Percentiles rank a stretch among this genome's conserved stretches.
Conservation (phyloP, 345 rosid genomes). For the Eutrema japonicum region DNA sequence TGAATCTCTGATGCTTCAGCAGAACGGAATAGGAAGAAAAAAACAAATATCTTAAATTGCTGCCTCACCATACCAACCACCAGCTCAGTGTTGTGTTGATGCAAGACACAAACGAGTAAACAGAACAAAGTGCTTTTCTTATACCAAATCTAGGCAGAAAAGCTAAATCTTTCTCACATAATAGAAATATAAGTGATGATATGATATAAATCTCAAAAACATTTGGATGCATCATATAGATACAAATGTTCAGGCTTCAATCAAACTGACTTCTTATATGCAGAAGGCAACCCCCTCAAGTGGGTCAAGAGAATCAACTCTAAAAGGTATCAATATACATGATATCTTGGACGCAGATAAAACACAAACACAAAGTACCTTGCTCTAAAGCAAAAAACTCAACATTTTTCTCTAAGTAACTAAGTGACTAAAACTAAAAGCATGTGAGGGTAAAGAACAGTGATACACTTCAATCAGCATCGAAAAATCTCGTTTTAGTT, state of each 20-base stretch:
- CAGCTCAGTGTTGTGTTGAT: conserved; percentile 87
- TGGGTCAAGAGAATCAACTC: background rate
- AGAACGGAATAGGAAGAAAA: too few species aligned
- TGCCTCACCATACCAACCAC: conserved; percentile 85
- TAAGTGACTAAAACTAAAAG: background rate
- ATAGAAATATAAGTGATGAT: conserved; percentile 12
- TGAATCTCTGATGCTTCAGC: too few species aligned
- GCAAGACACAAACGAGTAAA: conserved; percentile 39
- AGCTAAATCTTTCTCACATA: conserved; percentile 3
- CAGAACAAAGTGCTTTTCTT: background rate
- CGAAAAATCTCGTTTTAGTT: background rate
- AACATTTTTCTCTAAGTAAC: background rate
- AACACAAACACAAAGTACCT: background rate
- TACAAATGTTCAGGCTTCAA: conserved; percentile 18
- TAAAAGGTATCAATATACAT: background rate
- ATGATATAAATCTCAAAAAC: background rate
- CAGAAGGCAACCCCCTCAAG: background rate
- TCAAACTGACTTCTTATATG: background rate
- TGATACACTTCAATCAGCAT: background rate
- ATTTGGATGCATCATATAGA: conserved; percentile 1
- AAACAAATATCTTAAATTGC: conserved; percentile 59
- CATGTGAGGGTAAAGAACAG: background rate
- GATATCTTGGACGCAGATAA: background rate
- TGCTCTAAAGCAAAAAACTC: background rate
- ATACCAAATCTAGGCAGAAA: conserved; percentile 5